Percentiles rank a stretch among this genome's conserved stretches.
phyloP scores from a whole-genome alignment of 2,329 filamentous ascomycete genomes.

The Xylariaceae sp. region DNA sequence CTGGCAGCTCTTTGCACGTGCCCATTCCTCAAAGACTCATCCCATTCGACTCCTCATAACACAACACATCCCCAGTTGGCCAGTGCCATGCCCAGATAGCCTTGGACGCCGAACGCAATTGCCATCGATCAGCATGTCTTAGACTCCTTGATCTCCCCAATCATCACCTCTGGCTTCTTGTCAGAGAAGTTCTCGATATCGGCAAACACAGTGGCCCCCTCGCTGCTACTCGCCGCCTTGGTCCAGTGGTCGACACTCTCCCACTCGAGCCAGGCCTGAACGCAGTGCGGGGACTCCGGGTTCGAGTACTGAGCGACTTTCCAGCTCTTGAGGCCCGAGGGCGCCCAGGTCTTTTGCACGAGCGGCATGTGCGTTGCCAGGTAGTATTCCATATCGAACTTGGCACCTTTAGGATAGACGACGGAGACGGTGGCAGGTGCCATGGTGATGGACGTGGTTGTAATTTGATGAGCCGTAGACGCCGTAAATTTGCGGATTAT shows the following conservation, averaged over 20 bases:
- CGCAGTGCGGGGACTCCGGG: constrained; percentile 16
- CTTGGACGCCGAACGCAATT: no score
- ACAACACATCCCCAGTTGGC: no score
- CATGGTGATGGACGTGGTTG: constrained; percentile 6
- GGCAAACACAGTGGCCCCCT: constrained; percentile 18
- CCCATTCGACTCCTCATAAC: no score
- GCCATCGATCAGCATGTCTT: background rate
- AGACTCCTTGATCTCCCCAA: constrained; percentile 7
- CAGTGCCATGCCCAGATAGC: no score
- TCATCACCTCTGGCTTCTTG: constrained; percentile 9
- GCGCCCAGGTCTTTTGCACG: constrained; percentile 33
- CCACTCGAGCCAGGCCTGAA: constrained; percentile 28
- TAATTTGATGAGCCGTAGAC: background rate
- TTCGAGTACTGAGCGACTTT: constrained; percentile 25
- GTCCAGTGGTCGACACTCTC: constrained; percentile 21
- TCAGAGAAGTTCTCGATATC: constrained; percentile 31
- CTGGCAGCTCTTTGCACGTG: no score
- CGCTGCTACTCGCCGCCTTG: constrained; percentile 11
- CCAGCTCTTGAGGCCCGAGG: constrained; percentile 35
- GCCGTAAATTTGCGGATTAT: no score
- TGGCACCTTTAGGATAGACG: constrained; percentile 37
- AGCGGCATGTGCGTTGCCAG: constrained; percentile 40
- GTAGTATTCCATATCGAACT: constrained; percentile 48
- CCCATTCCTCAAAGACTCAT: no score
- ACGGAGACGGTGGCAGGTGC: constrained; percentile 22